Evolutionary conservation across 192 early-diverging fungal genomes (phyloP), one percentile per base, ranked within the genome.

Genomic region (Ambispora gerdemannii): DNA sequence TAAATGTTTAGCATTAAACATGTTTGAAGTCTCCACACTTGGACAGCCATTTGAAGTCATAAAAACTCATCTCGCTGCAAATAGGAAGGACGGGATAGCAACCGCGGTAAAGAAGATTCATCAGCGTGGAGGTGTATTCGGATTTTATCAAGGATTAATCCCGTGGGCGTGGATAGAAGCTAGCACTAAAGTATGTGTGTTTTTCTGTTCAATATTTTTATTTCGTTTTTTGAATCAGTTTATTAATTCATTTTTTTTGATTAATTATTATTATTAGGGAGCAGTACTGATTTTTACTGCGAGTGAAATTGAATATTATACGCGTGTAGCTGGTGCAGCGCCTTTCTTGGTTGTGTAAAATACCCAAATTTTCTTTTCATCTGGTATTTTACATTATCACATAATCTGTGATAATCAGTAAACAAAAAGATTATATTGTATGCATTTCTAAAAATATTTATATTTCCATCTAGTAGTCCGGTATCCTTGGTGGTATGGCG

Each of bases 21-120:
- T 88, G 72, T 96, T 98, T 76, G 94, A 96, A 76, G 90, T 92
- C 27, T 91, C 91, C 24, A 94, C 95, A 6, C 86, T 95, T 28
- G 93, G 94, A 25, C 95, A 96, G 77, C 95, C 95, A 34, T 97
- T 97, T 78, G 95, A 97, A 82, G 95, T 97, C 25, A 78, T 94
- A 73, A 97, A 97, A 81, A 97, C 95, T 10, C 93, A 95, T 70
- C 87, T 98, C 79, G 95, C 95, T 51, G 91, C 93, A 35, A 94
- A 96, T 84, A 90, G 94, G 25, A 92, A 87, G 49, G 92, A 96
- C 68, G 84, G 82, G 35, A 86, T 97, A 68, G 71, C 77, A 22
- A 84, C 81, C 13, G 86, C 95, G 35, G 70, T 95, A 33, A 77
- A 77, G 47, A 90, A 88, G 73, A 92, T 92, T 27, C 94, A 90